Conservation (phyloP, 2,329 filamentous ascomycete genomes). For the Pseudogymnoascus destructans region DNA sequence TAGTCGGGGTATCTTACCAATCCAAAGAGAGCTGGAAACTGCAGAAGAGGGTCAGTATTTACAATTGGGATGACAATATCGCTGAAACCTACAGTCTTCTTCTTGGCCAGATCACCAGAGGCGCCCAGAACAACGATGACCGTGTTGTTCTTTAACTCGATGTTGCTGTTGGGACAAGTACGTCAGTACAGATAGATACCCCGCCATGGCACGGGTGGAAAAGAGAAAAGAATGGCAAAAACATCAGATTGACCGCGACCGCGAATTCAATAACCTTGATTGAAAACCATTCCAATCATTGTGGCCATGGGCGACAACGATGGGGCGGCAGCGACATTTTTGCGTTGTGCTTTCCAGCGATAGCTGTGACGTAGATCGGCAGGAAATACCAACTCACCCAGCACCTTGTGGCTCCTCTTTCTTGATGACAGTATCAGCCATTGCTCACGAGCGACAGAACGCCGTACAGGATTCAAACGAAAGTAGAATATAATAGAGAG, state of each 20-base stretch:
- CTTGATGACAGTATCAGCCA: constrained; percentile 39
- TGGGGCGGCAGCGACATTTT: neutral
- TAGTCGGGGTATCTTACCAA: constrained; percentile 52
- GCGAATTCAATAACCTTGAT: neutral
- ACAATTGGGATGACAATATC: constrained; percentile 13
- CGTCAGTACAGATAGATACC: neutral
- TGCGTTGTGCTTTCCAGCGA: neutral
- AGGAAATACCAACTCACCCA: constrained; percentile 33
- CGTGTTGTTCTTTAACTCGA: constrained; percentile 98
- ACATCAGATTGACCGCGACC: neutral
- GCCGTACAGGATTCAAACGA: constrained; percentile 13
- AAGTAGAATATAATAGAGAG: constrained; percentile 11
- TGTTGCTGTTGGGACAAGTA: constrained; percentile 42
- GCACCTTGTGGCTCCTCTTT: constrained; percentile 35
- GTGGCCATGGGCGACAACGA: neutral
- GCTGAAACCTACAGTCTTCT: constrained; percentile 70
- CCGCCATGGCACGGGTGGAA: neutral
- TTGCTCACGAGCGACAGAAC: constrained; percentile 18
- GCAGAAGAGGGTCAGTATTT: constrained; percentile 18
- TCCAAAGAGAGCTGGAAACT: constrained; percentile 96
- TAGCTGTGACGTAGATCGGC: constrained; percentile 20
- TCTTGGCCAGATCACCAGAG: constrained; percentile 96
- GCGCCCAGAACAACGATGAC: constrained; percentile 92
- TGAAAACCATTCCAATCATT: neutral
- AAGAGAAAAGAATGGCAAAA: neutral